Conservation (phyloP, 805 yeast genomes). For the Saccharomycopsis malanga region DNA sequence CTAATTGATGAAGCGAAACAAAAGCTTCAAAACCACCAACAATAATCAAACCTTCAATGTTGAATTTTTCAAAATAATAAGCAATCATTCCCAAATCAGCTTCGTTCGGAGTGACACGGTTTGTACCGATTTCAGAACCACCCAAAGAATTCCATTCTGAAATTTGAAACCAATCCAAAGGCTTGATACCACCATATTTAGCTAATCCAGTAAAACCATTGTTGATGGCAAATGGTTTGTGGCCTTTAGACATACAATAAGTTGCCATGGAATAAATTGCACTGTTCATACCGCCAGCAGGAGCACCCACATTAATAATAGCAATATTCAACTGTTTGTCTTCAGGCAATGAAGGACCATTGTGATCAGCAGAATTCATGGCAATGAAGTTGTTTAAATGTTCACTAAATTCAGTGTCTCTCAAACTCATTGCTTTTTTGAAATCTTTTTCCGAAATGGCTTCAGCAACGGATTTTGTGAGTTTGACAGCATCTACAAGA, state of each 20-base stretch:
- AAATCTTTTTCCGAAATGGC: constrained; percentile 63
- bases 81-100: constrained; percentile 66
- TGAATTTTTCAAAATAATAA: constrained; percentile 59
- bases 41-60: constrained; percentile 62
- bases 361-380: constrained; percentile 61
- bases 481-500: constrained; percentile 62
- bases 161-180: constrained; percentile 60
- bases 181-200: constrained; percentile 52
- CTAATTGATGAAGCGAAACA: constrained; percentile 60
- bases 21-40: constrained; percentile 84
- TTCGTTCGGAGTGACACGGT: constrained; percentile 60
- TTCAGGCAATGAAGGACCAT: constrained; percentile 49
- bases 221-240: constrained; percentile 60
- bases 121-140: constrained; percentile 80
- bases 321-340: constrained; percentile 56
- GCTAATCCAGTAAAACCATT: constrained; percentile 72
- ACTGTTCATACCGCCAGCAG: constrained; percentile 72
- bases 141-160: constrained; percentile 69
- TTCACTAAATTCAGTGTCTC: constrained; percentile 67
- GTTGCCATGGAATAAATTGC: constrained; percentile 71
- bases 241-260: constrained; percentile 71
- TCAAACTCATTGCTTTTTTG: constrained; percentile 58
- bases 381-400: constrained; percentile 56
- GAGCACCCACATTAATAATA: constrained; percentile 71
- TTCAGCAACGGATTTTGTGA: constrained; percentile 65